Percentiles rank a stretch among this genome's conserved stretches.
Conservation (phyloP, 805 yeast species). For the Candida patagonica region DNA sequence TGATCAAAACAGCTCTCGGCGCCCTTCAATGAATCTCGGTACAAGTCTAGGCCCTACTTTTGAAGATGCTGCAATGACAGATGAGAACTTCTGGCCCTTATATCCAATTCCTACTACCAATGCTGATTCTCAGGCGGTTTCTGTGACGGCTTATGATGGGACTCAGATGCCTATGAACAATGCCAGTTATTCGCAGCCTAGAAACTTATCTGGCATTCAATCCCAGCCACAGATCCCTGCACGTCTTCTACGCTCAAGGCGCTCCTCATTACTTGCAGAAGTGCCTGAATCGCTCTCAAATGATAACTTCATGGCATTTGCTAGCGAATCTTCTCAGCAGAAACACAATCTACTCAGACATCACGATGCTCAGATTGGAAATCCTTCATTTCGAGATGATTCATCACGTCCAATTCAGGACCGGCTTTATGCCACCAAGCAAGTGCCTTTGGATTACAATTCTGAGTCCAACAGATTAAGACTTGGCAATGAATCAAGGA, state of each 20-base stretch:
- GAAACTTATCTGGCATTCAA: too few relatives aligned
- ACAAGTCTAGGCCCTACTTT: background rate
- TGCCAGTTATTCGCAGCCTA: too few relatives aligned
- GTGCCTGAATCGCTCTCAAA: background rate
- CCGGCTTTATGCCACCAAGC: background rate
- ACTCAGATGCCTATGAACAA: background rate
- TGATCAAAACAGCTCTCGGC: background rate
- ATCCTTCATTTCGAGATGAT: background rate
- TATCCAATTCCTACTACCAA: background rate
- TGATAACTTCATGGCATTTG: slow-evolving; percentile 2
- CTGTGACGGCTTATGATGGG: background rate
- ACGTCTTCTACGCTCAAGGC: slow-evolving; percentile 1
- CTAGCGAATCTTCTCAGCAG: slow-evolving; percentile 3
- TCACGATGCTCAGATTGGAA: background rate
- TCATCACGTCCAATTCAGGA: background rate
- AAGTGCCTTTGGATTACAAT: background rate
- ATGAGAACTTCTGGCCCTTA: background rate
- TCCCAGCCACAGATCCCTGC: background rate
- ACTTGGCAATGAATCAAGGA: background rate
- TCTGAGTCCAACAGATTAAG: background rate
- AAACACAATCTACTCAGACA: slow-evolving; percentile 2
- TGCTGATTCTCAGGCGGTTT: background rate
- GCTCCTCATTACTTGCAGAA: slow-evolving; percentile 3
- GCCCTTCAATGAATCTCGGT: background rate
- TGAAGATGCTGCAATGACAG: background rate